Evolutionary conservation across 108 stramenopile genomes (phyloP), one percentile per base, ranked within the genome.

Genomic region (Mediolabrus comicus): DNA sequence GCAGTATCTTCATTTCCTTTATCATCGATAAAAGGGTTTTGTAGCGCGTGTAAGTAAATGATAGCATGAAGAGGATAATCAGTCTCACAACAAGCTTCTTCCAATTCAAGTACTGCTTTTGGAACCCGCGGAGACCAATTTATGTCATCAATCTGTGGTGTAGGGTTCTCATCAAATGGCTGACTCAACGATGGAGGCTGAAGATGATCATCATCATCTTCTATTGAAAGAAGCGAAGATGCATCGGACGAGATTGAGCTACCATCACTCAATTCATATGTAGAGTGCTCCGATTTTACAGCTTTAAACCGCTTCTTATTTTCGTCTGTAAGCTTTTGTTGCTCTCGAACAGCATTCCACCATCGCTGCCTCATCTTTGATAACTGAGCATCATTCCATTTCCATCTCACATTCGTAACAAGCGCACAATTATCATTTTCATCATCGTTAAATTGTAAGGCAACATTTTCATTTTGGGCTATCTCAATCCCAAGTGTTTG

Each of bases 301-400:
- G 34, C 5, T 53, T 54, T 51, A 9, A 26, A 29, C 31, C 11
- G 6, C 32, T n/a, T 14, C 30, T 25, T 51, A 41, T 59, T 27
- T 14, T 51, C 35, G 0, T 31, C 27, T 25, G 55, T 27, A 27
- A 41, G 57, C 33, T 60, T 13, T 16, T 59, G 61, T 30, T 57
- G 49, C 26, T 56, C 53, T 12, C 53, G 62, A n/a, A 70, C 49
- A 5, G 77, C 77, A 27, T 71, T 69, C 77, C 69, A 77, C 77
- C 69, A 71, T 7, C 77, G 69, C 39, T 61, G 58, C 61, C 77
- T 70, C 69, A 77, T 77, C 54, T 56, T 65, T 8, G 69, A 60
- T 34, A 71, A 41, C 58, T 77, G 51, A 14, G 35, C 22, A 8
- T 60, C 69, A 19, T 59, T 71, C 77, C 77, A 77, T 38, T 66